Percentiles rank a stretch among this genome's conserved stretches.
phyloP scores from a whole-genome alignment of 2,329 filamentous ascomycete species.

The Verticillium longisporum region DNA sequence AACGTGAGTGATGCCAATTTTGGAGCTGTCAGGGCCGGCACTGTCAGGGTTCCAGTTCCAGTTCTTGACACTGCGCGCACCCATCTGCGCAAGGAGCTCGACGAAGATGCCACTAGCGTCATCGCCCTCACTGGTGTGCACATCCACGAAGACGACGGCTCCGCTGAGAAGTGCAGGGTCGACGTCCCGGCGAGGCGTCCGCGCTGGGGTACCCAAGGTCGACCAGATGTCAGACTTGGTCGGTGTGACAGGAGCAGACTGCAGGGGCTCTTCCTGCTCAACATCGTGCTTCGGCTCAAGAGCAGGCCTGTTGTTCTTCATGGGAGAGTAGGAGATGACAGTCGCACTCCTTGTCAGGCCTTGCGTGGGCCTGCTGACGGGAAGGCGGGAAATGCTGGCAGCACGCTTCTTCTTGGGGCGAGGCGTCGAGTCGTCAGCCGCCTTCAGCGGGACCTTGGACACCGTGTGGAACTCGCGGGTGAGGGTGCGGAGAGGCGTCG shows the following conservation, averaged over 20 bases:
- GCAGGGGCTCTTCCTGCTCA: conserved; percentile 14
- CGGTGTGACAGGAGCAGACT: conserved; percentile 32
- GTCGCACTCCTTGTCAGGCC: conserved; percentile 40
- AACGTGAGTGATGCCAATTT: conserved; percentile 77
- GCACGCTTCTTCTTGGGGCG: conserved; percentile 41
- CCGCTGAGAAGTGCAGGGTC: conserved; percentile 55
- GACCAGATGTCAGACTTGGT: conserved; percentile 48
- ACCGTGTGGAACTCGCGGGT: conserved; percentile 62
- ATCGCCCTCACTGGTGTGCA: conserved; percentile 73
- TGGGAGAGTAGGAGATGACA: conserved; percentile 48
- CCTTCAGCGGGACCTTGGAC: conserved; percentile 69
- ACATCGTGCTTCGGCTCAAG: conserved; percentile 13
- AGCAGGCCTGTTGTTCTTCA: conserved; percentile 28
- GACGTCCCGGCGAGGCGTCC: conserved; percentile 48
- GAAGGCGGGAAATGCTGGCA: conserved; percentile 41
- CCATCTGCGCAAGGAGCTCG: conserved; percentile 73
- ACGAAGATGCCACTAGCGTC: conserved; percentile 78
- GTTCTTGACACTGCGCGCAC: conserved; percentile 67
- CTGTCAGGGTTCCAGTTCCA: conserved; percentile 65
- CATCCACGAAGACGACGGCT: conserved; percentile 75
- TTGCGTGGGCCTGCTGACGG: conserved; percentile 31
- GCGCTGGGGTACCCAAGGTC: conserved; percentile 46
- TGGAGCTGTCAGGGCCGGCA: conserved; percentile 29
- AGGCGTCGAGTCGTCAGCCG: conserved; percentile 52
- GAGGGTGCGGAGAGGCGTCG: conserved; percentile 50